phyloP scores from a whole-genome alignment of 805 yeast genomes.

The Zygosaccharomyces siamensis region DNA sequence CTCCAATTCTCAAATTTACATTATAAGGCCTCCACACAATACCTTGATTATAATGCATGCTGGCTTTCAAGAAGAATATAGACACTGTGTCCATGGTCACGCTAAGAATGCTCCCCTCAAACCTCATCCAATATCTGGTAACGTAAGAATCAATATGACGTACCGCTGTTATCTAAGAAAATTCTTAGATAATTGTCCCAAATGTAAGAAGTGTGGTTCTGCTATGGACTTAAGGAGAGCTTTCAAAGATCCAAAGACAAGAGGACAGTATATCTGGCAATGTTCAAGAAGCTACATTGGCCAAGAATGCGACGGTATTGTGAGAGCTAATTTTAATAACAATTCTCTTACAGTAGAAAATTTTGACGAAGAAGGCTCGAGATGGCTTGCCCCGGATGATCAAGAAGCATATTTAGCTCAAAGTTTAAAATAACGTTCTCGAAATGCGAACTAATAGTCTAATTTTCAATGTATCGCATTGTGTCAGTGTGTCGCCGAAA shows the following conservation, averaged over 20 bases:
- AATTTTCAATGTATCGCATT: not conserved
- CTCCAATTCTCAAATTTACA: conserved; percentile 25
- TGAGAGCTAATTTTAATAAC: conserved; percentile 46
- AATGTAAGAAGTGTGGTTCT: conserved; percentile 41
- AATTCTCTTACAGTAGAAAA: conserved; percentile 35
- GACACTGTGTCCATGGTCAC: conserved; percentile 51
- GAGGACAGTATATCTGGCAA: conserved; percentile 64
- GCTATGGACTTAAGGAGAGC: conserved; percentile 53
- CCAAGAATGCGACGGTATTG: conserved; percentile 43
- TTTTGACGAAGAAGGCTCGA: conserved; percentile 33
- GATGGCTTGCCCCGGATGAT: conserved; percentile 47
- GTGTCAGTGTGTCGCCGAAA: conserved; percentile 1
- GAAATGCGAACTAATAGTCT: not conserved
- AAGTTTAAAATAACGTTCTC: not conserved
- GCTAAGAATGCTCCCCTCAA: conserved; percentile 33
- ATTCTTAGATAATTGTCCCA: conserved; percentile 36
- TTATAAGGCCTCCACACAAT: conserved; percentile 61
- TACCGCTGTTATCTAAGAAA: conserved; percentile 47
- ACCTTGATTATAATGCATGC: conserved; percentile 68
- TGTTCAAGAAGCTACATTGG: conserved; percentile 47
- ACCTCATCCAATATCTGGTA: conserved; percentile 46
- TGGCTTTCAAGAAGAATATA: conserved; percentile 72
- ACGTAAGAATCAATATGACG: conserved; percentile 57
- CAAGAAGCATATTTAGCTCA: conserved; percentile 26
- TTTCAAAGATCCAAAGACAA: conserved; percentile 40